A percentile compares a stretch with the other conserved stretches of the same genome.
Conservation (phyloP, 306 rosid species). For the Adenanthera pavonina region DNA sequence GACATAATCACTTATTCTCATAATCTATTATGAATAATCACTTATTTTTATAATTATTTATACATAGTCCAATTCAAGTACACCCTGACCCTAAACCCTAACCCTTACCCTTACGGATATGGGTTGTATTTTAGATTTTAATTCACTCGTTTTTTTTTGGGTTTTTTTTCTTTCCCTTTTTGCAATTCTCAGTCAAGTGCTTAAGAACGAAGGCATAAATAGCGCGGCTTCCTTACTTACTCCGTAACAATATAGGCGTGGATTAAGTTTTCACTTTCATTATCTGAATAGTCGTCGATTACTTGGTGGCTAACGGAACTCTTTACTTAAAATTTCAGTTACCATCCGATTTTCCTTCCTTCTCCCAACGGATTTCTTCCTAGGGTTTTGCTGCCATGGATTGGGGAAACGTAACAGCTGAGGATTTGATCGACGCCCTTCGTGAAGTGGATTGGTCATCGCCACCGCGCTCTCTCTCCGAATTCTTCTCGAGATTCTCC, state of each 20-base stretch:
- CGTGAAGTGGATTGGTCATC: constrained; percentile 99
- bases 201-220: neutral
- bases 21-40: too few relatives aligned
- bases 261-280: neutral
- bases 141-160: too few relatives aligned
- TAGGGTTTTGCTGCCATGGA: constrained; percentile 56
- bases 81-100: too few relatives aligned
- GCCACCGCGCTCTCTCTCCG: constrained; percentile 92
- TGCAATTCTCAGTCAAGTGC: neutral
- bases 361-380: neutral
- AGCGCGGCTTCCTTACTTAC: neutral
- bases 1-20: too few relatives aligned
- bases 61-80: too few relatives aligned
- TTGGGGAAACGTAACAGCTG: constrained; percentile 98
- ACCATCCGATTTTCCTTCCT: neutral
- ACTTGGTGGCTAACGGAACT: neutral
- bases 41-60: too few relatives aligned
- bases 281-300: neutral
- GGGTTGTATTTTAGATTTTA: neutral
- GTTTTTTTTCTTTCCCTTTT: too few relatives aligned
- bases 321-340: neutral
- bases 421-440: constrained; percentile 94
- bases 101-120: too few relatives aligned
- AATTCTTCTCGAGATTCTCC: constrained; percentile 94
- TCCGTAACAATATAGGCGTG: neutral